phyloP scores from a whole-genome alignment of 2,329 filamentous ascomycete genomes.

The Tolypocladium amazonense region DNA sequence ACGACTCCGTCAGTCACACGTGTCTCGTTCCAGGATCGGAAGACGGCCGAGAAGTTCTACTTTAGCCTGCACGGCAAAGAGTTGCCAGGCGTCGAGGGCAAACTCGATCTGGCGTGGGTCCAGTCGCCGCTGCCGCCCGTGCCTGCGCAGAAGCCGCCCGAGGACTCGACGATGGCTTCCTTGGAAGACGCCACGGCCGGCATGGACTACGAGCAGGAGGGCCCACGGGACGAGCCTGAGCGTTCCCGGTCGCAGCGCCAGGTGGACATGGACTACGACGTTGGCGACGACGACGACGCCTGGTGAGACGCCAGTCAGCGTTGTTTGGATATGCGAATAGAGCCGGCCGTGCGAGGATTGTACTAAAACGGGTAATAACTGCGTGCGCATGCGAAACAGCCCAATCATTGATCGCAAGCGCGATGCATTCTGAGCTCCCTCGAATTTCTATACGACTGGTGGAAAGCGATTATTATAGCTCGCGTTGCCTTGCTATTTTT shows the following conservation, averaged over 20 bases:
- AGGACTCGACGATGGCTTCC: neutral
- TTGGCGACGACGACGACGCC: slow-evolving; percentile 39
- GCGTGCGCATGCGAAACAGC: neutral
- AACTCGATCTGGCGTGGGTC: slow-evolving; percentile 57
- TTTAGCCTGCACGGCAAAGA: slow-evolving; percentile 43
- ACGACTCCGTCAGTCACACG: slow-evolving; percentile 34
- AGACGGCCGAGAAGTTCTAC: slow-evolving; percentile 61
- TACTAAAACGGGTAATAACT: no score
- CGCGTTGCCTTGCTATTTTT: neutral
- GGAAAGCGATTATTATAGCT: neutral
- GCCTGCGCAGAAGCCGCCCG: slow-evolving; percentile 3
- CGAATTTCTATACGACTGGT: neutral
- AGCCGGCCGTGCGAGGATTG: neutral
- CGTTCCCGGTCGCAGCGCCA: slow-evolving; percentile 16
- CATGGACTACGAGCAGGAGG: slow-evolving; percentile 12
- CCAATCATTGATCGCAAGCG: neutral
- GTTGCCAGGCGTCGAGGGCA: slow-evolving; percentile 51
- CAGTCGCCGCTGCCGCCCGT: slow-evolving; percentile 16
- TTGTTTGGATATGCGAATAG: neutral
- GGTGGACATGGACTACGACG: slow-evolving; percentile 42
- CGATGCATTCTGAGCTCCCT: neutral
- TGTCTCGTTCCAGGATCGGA: slow-evolving; percentile 56
- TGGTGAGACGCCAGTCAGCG: slow-evolving; percentile 21
- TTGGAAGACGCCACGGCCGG: slow-evolving; percentile 15
- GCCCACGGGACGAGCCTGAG: slow-evolving; percentile 4